Base-by-base conservation (phyloP, 2,329 filamentous ascomycete genomes). In the Arthroderma uncinatum region DNA sequence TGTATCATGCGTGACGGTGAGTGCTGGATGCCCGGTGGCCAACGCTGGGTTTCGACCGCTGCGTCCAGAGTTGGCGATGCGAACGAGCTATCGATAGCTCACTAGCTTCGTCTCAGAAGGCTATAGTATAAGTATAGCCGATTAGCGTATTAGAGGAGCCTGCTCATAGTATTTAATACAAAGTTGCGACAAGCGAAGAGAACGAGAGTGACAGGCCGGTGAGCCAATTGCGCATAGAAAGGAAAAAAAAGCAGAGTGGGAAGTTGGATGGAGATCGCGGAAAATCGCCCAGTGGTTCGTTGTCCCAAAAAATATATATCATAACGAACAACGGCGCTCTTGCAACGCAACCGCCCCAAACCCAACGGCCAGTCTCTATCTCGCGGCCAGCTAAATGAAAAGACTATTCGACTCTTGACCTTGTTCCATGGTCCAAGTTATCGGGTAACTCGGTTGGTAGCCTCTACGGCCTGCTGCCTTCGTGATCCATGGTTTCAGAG, bases 1-100 rank as follows among this genome's bases (percentile, higher is more conserved):
- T 6, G 33, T 12, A 5, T 34, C 6, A 34, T 12, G 33, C 33
- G 33, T 12, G 33, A 34, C 6, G 33, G 6, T 34, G 33, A 34
- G 6, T n/a, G n/a, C n/a, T n/a, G n/a, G n/a, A n/a, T n/a, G n/a
- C n/a, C n/a, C n/a, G 44, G 44, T 48, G 44, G 44, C 25, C 44
- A 12, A 12, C 6, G 33, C 12, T 34, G n/a, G n/a, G 33, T 34
- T 34, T 34, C 33, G 33, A 12, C 33, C 33, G 33, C 33, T 34
- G 33, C 33, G 33, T 5, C 12, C 33, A 12, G 12, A 34, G 33
- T 34, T 34, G 33, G 33, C 33, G 33, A 5, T 34, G 33, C 33
- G 33, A 12, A 34, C 33, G 33, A 48, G 44, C 44, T 48, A 48
- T 48, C 44, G 23, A 48, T 48, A 48, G 44, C 44, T 48, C 21